Evolutionary conservation across 805 yeast genomes (phyloP).

Genomic region (Lipomyces yamadae): DNA sequence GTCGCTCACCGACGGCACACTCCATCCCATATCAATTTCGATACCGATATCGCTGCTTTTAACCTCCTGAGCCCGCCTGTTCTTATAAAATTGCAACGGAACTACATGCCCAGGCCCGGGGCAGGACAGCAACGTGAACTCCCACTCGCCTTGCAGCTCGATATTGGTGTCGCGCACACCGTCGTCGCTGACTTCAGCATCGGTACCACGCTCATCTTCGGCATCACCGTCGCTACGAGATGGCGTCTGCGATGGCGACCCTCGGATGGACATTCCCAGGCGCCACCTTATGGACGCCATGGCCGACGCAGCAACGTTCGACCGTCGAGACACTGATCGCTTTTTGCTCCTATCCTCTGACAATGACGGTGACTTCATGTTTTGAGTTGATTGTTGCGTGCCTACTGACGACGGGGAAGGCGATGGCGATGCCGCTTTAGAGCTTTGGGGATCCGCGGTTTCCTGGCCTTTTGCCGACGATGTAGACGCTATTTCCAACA

Average conservation of each 20-base stretch:
- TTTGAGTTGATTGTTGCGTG: conserved; percentile 17
- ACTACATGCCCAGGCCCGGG: conserved; percentile 24
- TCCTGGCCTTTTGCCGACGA: conserved; percentile 2
- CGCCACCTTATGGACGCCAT: conserved; percentile 4
- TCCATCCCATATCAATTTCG: conserved; percentile 34
- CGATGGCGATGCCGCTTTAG: background rate
- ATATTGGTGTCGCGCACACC: background rate
- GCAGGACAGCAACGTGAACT: conserved; percentile 23
- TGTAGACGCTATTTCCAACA: conserved; percentile 12
- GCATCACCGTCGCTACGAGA: conserved; percentile 19
- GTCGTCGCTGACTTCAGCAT: conserved; percentile 4
- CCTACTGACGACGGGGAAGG: conserved; percentile 19
- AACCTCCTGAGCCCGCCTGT: conserved; percentile 18
- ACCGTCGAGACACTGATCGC: conserved; percentile 6
- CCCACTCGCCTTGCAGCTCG: conserved; percentile 14
- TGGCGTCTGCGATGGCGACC: background rate
- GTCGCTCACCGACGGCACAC: conserved; percentile 14
- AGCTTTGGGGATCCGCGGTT: background rate
- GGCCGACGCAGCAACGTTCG: conserved; percentile 1
- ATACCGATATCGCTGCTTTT: conserved; percentile 26
- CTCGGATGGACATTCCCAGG: background rate
- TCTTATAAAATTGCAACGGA: conserved; percentile 15
- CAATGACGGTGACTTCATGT: conserved; percentile 11
- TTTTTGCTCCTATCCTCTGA: background rate
- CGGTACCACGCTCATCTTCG: conserved; percentile 25